phyloP scores from a whole-genome alignment of 768 basidiomycete species.

The Sistotremastrum suecicum region DNA sequence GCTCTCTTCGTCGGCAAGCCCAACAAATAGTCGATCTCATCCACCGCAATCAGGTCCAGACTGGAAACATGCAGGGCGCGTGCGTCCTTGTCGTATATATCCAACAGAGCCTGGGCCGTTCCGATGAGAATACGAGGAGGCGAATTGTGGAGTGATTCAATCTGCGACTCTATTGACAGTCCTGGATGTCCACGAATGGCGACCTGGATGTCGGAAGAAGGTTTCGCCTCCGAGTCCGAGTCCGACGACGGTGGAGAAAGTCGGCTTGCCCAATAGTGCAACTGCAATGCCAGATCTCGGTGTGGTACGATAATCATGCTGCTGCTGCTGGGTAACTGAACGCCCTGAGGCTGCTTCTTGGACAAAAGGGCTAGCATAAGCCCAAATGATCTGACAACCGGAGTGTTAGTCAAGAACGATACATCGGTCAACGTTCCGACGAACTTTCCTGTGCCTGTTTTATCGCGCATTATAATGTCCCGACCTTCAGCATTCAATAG shows the following conservation, averaged over 20 bases:
- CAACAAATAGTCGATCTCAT: conserved; percentile 65
- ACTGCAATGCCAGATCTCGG: conserved; percentile 55
- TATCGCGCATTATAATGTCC: conserved; percentile 54
- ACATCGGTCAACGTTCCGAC: conserved; percentile 13
- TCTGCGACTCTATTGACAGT: conserved; percentile 24
- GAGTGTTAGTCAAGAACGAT: not conserved
- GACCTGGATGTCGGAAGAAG: conserved; percentile 36
- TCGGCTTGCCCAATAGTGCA: conserved; percentile 45
- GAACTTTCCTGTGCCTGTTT: conserved; percentile 72
- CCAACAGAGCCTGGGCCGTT: conserved; percentile 56
- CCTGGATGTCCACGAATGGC: conserved; percentile 38
- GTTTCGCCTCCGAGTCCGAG: not conserved
- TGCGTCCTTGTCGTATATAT: conserved; percentile 32
- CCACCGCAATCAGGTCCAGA: conserved; percentile 50
- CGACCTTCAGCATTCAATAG: conserved; percentile 28
- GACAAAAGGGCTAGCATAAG: conserved; percentile 51
- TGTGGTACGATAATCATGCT: conserved; percentile 54
- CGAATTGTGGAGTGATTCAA: conserved; percentile 22
- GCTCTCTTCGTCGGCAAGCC: conserved; percentile 33
- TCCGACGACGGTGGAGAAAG: conserved; percentile 19
- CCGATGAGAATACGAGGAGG: conserved; percentile 57
- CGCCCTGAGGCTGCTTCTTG: conserved; percentile 22
- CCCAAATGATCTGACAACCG: conserved; percentile 48
- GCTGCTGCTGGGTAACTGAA: conserved; percentile 4
- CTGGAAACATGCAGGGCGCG: conserved; percentile 29